phyloP scores from a whole-genome alignment of 2,329 filamentous ascomycete species.

The Cladophialophora psammophila region DNA sequence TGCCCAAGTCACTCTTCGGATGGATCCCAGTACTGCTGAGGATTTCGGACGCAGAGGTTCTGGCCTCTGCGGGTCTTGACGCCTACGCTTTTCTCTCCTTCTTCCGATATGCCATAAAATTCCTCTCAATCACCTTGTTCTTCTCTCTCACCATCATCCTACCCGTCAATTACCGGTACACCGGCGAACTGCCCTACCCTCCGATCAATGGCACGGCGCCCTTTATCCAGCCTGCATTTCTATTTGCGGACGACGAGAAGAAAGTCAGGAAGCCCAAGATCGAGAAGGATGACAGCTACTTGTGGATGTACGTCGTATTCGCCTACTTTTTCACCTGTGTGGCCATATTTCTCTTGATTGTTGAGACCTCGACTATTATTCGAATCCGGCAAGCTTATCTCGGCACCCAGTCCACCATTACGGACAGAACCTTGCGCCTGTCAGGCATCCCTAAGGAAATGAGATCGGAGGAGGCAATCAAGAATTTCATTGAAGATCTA shows the following conservation, averaged over 20 bases:
- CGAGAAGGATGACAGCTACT: conserved; percentile 61
- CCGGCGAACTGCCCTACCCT: conserved; percentile 49
- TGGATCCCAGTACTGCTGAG: conserved; percentile 89
- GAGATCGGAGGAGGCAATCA: conserved; percentile 81
- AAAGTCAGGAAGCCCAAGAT: conserved; percentile 39
- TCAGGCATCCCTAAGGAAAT: conserved; percentile 85
- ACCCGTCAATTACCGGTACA: conserved; percentile 79
- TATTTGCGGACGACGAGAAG: conserved; percentile 45
- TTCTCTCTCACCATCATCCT: conserved; percentile 82
- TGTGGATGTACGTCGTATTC: conserved; percentile 95
- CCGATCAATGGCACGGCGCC: conserved; percentile 35
- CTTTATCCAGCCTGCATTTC: conserved; percentile 9
- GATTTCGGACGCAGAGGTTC: conserved; percentile 86
- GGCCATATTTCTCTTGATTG: conserved; percentile 81
- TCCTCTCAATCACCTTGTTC: conserved; percentile 79
- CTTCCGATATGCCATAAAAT: conserved; percentile 92
- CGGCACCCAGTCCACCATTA: conserved; percentile 92
- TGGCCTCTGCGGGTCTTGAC: conserved; percentile 89
- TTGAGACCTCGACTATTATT: conserved; percentile 85
- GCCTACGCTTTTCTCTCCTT: conserved; percentile 95
- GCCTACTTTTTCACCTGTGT: conserved; percentile 89
- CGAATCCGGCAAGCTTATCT: conserved; percentile 87
- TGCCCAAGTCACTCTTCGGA: conserved; percentile 85
- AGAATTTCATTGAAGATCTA: conserved; percentile 83
- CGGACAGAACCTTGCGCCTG: conserved; percentile 89